Evolutionary conservation across 176 grass and related monocot genomes (phyloP), one percentile per base, ranked within the genome.

Genomic region (Secale cereale): DNA sequence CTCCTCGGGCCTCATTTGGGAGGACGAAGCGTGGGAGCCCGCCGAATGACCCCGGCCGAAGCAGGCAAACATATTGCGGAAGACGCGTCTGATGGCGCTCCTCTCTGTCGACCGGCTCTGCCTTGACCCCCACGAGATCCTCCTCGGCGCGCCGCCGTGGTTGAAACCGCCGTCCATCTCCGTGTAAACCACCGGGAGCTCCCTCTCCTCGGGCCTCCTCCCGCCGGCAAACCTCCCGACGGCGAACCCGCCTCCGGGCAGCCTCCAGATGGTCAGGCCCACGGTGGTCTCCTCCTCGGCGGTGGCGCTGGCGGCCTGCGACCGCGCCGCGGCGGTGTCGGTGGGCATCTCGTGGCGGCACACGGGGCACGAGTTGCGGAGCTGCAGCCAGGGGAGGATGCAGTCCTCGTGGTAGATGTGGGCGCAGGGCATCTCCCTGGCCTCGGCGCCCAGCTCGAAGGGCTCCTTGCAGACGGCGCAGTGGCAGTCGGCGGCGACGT

Each of bases 321-420:
- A 59, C 4, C 57, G 17, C 2, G 86, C 11, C 1, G 83, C 31
- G 1, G 80, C 63, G 2, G 82, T 57, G 46, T 94, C 93, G 17
- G 59, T 86, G 28, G 97, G 97, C 90, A 99, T 84, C 93, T 99
- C 92, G 43, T 99, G 94, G 37, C 97, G 97, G 77, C 97, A 99
- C 0, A 97, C 90, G 0, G 97, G 97, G 76, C 97, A 99, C 0
- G 97, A 97, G 76, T 99, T 99, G 61, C 97, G 87, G n/a, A 96
- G 86, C 43, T 87, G 86, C 37, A 99, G 86, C 97, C 97, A 99
- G 0, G 91, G 94, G 14, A 99, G 85, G 88, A 99, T 99, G 57
- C 97, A 99, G 86, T 92, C 97, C 50, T 91, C 80, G 85, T 99
- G 97, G 88, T 97, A 99, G 83, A 99, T 94, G 72, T 99, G 97